A percentile compares a stretch with the other conserved stretches of the same genome.
Conservation (phyloP, 345 rosid genomes). For the Arabidopsis suecica region DNA sequence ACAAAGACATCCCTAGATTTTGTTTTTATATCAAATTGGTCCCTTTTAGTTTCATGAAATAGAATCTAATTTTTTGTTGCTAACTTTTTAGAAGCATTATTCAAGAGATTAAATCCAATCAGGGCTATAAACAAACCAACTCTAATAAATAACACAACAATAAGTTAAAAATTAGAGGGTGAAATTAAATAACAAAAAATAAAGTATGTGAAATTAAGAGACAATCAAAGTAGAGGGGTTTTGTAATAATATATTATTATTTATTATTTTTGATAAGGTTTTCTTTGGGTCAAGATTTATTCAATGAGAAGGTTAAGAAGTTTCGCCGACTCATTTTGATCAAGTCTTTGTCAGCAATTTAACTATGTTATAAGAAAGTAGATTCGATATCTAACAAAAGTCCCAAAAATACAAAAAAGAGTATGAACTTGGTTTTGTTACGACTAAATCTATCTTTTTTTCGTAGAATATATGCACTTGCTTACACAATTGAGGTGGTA, state of each 20-base stretch:
- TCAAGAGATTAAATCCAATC: background rate
- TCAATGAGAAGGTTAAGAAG: background rate
- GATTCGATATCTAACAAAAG: background rate
- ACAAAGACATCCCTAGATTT: slow-evolving; percentile 30
- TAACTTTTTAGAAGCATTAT: too few relatives aligned
- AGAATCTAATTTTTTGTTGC: background rate
- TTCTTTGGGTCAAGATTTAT: background rate
- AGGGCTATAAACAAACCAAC: background rate
- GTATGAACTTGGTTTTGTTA: too few relatives aligned
- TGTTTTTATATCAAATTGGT: background rate
- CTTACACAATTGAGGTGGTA: background rate
- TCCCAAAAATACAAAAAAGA: too few relatives aligned
- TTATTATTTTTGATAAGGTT: background rate
- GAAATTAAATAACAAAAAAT: background rate
- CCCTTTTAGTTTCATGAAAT: background rate
- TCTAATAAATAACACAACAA: background rate
- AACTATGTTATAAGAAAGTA: background rate
- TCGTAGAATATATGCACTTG: background rate
- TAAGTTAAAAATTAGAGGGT: background rate
- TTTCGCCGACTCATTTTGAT: slow-evolving; percentile 13
- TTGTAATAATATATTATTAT: background rate
- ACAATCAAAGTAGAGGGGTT: background rate
- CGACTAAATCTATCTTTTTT: too few relatives aligned
- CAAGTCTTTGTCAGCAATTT: slow-evolving; percentile 11
- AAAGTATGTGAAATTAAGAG: background rate